phyloP scores from a whole-genome alignment of 2,329 filamentous ascomycete genomes.

The Didymosphaeria variabile region DNA sequence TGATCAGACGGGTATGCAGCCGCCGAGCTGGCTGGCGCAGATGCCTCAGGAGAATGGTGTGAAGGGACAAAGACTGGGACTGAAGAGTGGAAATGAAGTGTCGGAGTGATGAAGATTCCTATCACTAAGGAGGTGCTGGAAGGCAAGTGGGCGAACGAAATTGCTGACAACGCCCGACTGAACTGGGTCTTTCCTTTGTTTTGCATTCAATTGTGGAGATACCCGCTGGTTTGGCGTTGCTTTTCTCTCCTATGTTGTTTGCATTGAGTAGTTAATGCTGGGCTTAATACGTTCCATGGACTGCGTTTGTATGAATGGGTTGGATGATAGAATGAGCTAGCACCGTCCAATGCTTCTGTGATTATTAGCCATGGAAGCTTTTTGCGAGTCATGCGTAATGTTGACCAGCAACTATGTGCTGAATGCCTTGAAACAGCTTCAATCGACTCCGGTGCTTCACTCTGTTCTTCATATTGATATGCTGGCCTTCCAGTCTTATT shows the following conservation, averaged over 20 bases:
- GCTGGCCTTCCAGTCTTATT: too few species aligned
- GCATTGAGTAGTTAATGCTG: not conserved
- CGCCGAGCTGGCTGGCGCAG: slow-evolving; percentile 75
- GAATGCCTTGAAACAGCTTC: too few species aligned
- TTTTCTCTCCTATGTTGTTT: not conserved
- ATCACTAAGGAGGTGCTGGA: too few species aligned
- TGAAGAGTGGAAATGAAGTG: slow-evolving; percentile 40
- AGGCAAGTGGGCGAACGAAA: too few species aligned
- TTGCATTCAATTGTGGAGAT: not conserved
- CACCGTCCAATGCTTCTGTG: too few species aligned
- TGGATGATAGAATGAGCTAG: too few species aligned
- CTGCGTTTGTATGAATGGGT: not conserved
- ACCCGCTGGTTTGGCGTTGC: not conserved
- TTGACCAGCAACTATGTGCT: too few species aligned
- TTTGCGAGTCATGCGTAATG: too few species aligned
- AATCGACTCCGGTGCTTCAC: too few species aligned
- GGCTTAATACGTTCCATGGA: not conserved
- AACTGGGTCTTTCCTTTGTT: not conserved
- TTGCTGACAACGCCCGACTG: too few species aligned
- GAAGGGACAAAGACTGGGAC: slow-evolving; percentile 30
- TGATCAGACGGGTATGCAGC: slow-evolving; percentile 84
- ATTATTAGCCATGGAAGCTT: too few species aligned
- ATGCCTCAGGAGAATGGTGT: slow-evolving; percentile 53
- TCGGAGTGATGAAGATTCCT: not conserved
- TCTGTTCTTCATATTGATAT: too few species aligned